Base-by-base conservation (phyloP, 2,329 filamentous ascomycete genomes). In the Penicillium sp. region DNA sequence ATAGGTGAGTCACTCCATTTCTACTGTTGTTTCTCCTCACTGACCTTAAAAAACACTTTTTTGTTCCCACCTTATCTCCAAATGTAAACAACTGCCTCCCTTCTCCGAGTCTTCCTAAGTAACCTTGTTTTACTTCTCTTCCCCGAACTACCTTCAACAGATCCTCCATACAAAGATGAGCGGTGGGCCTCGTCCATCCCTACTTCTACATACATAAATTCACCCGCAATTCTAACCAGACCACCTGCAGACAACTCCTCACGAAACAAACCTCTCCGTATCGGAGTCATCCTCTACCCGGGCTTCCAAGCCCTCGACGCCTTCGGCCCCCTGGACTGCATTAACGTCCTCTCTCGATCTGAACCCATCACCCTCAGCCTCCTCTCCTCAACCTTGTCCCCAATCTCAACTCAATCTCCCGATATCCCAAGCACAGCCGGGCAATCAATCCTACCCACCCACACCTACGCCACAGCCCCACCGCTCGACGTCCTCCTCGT, bases 401-500 rank as follows among this genome's bases (percentile, higher is more conserved):
- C 76, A 2, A 71, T 77, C 11, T 68, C 71, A 25, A 75, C 71
- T n/a, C 70, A 67, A 26, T 57, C 55, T n/a, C 61, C 63, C 67
- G 30, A 65, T 63, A 30, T 75, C 75, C 33, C 63, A 4, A 48
- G n/a, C n/a, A 52, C 60, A 19, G 48, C 64, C 57, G 71, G 71
- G 26, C 74, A 82, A 58, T 66, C 67, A 37, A 70, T 82, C 42
- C 64, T 82, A 3, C 82, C 83, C 3, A 84, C 83, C 6, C 81
- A 83, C 68, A 89, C 86, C 0, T 87, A 87, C 67, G 78, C 75
- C 46, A 73, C 79, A 4, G 78, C 81, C 1, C 82, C 83, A 0
- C 78, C 79, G 4, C 74, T 89, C 4, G 86, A 90, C 48, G 84
- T 90, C 4, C 78, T 91, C 22, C 73, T 92, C n/a, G 74, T 91